Evolutionary conservation across 192 early-diverging fungal species (phyloP), one percentile per base, ranked within the genome.

Genomic region (Blastocladiella britannica): DNA sequence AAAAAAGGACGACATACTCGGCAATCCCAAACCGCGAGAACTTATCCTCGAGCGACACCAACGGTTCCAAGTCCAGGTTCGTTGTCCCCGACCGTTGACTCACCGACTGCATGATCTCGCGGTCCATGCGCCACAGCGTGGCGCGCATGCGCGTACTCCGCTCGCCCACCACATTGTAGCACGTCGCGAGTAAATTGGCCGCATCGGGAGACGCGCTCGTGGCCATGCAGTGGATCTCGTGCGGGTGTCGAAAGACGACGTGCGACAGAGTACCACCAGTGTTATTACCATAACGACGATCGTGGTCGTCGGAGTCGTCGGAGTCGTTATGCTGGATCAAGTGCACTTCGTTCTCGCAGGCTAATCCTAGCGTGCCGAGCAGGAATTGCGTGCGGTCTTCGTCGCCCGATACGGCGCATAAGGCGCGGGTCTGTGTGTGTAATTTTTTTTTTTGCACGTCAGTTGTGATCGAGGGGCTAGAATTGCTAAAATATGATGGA

Each of bases 311-410:
- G 24, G 68, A 63, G 28, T 88, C 85, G 58, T 89, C 85, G 65
- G 86, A 77, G 66, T 82, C n/a, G n/a, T n/a, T n/a, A n/a, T n/a
- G 86, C 22, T 82, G 76, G 26, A 91, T 59, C 22, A 89, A 55
- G 56, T 79, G 79, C n/a, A 86, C 79, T 63, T 77, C 78, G 63
- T 87, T 87, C 25, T 72, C 61, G 15, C 70, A 63, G 55, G 72
- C 65, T 1, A 75, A 62, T 28, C 74, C 77, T 23, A 73, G 60
- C 1, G 87, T 82, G 3, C 85, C 87, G 26, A 82, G 80, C 53
- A 87, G 63, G 67, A 85, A 89, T 55, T 82, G 64, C 57, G 73
- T 83, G 12, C 80, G 72, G n/a, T 82, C 80, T 29, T 62, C 56
- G 24, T 79, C 81, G 3, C 71, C 82, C 25, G 67, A 60, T 27